These are phyloP conservation scores for Blastocystis sp. DNA, from an alignment of 352 stramenopile genomes.

Conservation along the genomic window DNA sequence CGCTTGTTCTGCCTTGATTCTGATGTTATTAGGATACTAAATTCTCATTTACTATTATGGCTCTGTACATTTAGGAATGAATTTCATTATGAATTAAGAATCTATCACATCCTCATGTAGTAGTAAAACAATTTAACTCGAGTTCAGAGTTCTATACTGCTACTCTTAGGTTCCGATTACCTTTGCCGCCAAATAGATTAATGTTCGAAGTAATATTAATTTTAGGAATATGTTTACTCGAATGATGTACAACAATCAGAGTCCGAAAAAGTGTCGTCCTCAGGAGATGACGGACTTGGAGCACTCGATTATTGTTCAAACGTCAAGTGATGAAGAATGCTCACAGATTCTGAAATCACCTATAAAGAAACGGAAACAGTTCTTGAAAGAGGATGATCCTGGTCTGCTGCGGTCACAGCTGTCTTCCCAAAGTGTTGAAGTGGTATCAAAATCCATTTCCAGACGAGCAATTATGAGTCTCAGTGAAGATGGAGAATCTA, in stretches of 20 bases:
- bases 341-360: not conserved
- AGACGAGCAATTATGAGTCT: not conserved
- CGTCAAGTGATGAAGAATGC: slow-evolving; percentile 56
- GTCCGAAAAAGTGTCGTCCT: slow-evolving; percentile 47
- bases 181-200: not conserved
- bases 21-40: not conserved
- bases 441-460: not conserved
- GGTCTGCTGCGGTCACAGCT: not conserved
- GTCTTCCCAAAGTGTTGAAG: not conserved
- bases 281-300: slow-evolving; percentile 35
- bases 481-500: not conserved
- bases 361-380: not conserved
- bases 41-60: not conserved
- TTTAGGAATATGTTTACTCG: slow-evolving; percentile 16
- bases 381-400: not conserved
- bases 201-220: not conserved
- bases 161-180: too few species aligned
- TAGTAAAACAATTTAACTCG: not conserved
- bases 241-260: slow-evolving; percentile 15
- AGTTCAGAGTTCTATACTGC: too few species aligned
- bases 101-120: not conserved
- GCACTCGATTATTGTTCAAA: slow-evolving; percentile 43
- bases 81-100: not conserved
- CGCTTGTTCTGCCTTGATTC: too few species aligned
- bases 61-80: not conserved